Evolutionary conservation across 805 yeast species (phyloP).

Genomic region (Metschnikowia chrysomelidarum): DNA sequence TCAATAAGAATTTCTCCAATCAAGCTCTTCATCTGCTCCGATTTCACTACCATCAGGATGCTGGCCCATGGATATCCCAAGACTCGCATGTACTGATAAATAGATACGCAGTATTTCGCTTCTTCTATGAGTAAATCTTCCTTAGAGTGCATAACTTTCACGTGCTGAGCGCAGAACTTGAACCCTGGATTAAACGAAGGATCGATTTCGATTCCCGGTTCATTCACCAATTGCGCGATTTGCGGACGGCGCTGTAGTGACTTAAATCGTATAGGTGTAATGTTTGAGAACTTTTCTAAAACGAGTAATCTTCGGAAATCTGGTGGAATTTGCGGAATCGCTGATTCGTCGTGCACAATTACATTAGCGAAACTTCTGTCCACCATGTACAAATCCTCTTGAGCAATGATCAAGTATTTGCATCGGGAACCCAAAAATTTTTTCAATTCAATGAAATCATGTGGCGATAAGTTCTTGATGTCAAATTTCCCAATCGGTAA

Average conservation of each 20-base stretch:
- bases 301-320: too few relatives aligned
- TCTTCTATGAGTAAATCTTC: conserved; percentile 22
- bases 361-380: conserved; percentile 8
- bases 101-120: conserved; percentile 46
- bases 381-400: conserved; percentile 5
- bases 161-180: conserved; percentile 8
- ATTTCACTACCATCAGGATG: conserved; percentile 43
- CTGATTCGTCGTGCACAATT: conserved; percentile 4
- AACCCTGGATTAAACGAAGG: conserved; percentile 10
- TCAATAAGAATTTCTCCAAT: conserved; percentile 39
- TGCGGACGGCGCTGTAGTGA: too few relatives aligned
- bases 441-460: conserved; percentile 2
- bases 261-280: too few relatives aligned
- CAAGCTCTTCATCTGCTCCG: conserved; percentile 39
- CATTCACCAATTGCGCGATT: not conserved
- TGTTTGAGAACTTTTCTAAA: too few relatives aligned
- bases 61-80: conserved; percentile 39
- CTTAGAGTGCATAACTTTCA: conserved; percentile 9
- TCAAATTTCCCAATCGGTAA: conserved; percentile 11
- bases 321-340: too few relatives aligned
- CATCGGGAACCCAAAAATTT: conserved; percentile 4
- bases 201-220: not conserved
- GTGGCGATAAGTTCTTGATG: not conserved
- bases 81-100: conserved; percentile 46
- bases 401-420: conserved; percentile 4